Conservation (phyloP, 257 asterid species). For the Petrea volubilis region DNA sequence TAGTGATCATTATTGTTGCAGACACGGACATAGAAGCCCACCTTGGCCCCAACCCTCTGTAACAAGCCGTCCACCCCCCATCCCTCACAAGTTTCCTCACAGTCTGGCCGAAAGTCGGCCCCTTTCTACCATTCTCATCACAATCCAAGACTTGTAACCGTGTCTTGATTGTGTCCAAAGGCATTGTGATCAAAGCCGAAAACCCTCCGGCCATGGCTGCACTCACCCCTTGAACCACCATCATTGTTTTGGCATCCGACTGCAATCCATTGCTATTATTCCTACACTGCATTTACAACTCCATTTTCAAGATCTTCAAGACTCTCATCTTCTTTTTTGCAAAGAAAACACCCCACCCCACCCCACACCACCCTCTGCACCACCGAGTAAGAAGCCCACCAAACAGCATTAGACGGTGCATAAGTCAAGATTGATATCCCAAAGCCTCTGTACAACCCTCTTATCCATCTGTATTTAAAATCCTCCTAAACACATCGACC, state of each 20-base stretch:
- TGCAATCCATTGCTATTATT: slow-evolving; percentile 18
- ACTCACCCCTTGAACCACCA: slow-evolving; percentile 72
- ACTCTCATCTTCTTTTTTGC: slow-evolving; percentile 38
- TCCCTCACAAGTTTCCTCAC: slow-evolving; percentile 67
- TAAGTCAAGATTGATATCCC: slow-evolving; percentile 73
- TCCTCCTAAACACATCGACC: slow-evolving; percentile 62
- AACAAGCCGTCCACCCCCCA: slow-evolving; percentile 84
- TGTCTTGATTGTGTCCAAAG: slow-evolving; percentile 82
- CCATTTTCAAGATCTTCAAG: slow-evolving; percentile 30
- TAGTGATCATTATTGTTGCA: slow-evolving; percentile 82
- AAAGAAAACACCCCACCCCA: slow-evolving; percentile 46
- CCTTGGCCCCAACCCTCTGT: slow-evolving; percentile 83
- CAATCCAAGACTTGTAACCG: slow-evolving; percentile 71
- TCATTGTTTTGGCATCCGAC: slow-evolving; percentile 54
- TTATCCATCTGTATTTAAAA: slow-evolving; percentile 57
- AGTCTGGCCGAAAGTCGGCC: slow-evolving; percentile 60
- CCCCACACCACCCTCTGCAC: slow-evolving; percentile 70
- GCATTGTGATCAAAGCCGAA: slow-evolving; percentile 74
- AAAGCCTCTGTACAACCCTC: slow-evolving; percentile 79
- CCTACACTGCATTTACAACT: neutral
- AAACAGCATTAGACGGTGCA: slow-evolving; percentile 77
- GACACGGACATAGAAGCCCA: slow-evolving; percentile 88
- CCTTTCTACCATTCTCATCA: slow-evolving; percentile 65
- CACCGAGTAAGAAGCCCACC: slow-evolving; percentile 83
- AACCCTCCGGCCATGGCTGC: slow-evolving; percentile 81